Base-by-base conservation (phyloP, 257 asterid genomes). In the Jacaranda copaia region DNA sequence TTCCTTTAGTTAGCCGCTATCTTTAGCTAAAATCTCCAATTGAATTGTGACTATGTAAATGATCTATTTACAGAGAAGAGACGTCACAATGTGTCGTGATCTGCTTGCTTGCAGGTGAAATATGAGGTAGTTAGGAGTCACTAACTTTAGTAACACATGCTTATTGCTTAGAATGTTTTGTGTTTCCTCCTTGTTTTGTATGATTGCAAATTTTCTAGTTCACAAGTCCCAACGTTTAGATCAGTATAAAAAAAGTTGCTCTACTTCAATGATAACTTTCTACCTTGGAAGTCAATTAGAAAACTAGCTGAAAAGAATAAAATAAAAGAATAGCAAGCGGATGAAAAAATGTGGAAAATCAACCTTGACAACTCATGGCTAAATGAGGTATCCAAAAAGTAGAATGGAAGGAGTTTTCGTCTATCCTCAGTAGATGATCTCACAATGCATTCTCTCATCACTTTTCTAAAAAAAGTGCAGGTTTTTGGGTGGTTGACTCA, bases 401-500 rank as follows among this genome's bases (percentile, higher is more conserved):
- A 10, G 43, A 49, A n/a, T 43, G 25, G 25, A n/a, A 59, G 70
- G 57, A 13, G 25, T 25, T 3, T 43, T 57, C 53, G 56, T 42
- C 42, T 61, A 18, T 69, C 18, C 66, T 68, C 32, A 32, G 39
- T 65, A 18, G 66, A 72, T 76, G 68, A 62, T 68, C 58, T 80
- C 53, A 65, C 70, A 32, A 25, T 6, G 32, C 66, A 25, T 25
- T 25, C n/a, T 79, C 46, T 72, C 63, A 40, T 70, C 67, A 62
- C 65, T 73, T 49, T 77, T 77, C 77, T 59, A 89, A 96, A 98
- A 75, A 96, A 92, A 86, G 89, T 96, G 97, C 96, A 93, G 92
- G 91, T 77, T 63, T 83, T 90, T 59, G 98, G 98, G 90, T 96
- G 15, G 76, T 89, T 59, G 97, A 91, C 74, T 82, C 81, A 90